Conservation (phyloP, 495 filamentous ascomycete genomes). For the Stereocaulon alpinum region DNA sequence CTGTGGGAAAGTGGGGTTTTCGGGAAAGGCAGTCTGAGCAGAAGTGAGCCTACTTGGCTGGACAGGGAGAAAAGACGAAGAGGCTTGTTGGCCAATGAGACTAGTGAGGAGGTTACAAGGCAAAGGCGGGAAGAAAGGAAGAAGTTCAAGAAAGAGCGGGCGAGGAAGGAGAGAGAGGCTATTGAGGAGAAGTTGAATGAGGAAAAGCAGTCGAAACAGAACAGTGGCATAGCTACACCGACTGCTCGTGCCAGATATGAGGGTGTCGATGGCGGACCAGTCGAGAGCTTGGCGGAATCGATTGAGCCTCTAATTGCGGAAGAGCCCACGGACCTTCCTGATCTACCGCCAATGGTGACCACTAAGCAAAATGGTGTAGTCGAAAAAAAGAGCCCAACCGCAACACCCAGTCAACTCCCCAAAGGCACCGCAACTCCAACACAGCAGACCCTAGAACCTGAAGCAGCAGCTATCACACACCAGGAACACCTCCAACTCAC, state of each 20-base stretch:
- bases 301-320: conserved; percentile 4
- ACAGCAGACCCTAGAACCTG: not conserved
- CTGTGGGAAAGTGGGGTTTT: conserved; percentile 96
- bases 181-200: conserved; percentile 60
- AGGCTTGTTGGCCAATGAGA: conserved; percentile 50
- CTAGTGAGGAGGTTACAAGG: conserved; percentile 71
- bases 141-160: conserved; percentile 79
- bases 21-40: conserved; percentile 83
- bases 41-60: conserved; percentile 90
- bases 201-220: conserved; percentile 29
- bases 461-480: conserved; percentile 43
- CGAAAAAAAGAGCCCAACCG: not conserved
- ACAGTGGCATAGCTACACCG: not conserved
- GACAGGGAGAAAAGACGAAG: conserved; percentile 64
- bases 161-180: conserved; percentile 68
- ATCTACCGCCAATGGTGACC: not conserved
- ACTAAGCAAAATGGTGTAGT: not conserved
- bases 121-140: conserved; percentile 68
- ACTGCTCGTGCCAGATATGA: conserved; percentile 5
- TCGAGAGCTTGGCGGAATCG: conserved; percentile 6
- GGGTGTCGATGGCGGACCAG: conserved; percentile 5
- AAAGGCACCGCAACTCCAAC: not conserved
- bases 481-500: conserved; percentile 88
- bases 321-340: not conserved
- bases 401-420: not conserved